A percentile compares a stretch with the other conserved stretches of the same genome.
phyloP scores from a whole-genome alignment of 306 rosid species.

The Lathyrus sativus region DNA sequence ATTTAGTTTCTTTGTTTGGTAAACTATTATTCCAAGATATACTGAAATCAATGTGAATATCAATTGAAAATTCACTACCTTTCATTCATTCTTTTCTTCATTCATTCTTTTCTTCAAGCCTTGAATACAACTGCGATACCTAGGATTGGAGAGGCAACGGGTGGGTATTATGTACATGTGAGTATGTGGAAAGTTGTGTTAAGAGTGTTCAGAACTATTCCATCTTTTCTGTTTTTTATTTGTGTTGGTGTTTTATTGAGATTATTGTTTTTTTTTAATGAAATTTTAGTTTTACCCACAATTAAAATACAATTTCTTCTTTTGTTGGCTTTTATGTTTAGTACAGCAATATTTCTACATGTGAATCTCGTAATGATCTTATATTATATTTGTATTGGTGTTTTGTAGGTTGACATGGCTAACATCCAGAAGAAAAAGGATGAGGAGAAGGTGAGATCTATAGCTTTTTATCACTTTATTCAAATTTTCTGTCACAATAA shows the following conservation, averaged over 20 bases:
- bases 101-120: neutral
- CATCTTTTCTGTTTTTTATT: neutral
- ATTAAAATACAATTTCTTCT: neutral
- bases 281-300: neutral
- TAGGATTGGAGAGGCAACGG: neutral
- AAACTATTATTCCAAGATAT: neutral
- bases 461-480: neutral
- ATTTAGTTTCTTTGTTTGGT: neutral
- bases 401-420: constrained; percentile 74
- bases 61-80: neutral
- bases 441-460: constrained; percentile 76
- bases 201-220: neutral
- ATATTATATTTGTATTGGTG: neutral
- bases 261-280: neutral
- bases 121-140: neutral
- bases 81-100: neutral
- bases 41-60: neutral
- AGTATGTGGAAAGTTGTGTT: neutral
- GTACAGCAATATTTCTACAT: neutral
- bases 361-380: constrained; percentile 15
- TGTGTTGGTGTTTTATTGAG: constrained; percentile 8
- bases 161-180: neutral
- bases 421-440: constrained; percentile 94
- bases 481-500: neutral
- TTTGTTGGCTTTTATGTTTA: neutral